These are phyloP conservation scores for Rhynchospora breviuscula DNA, from an alignment of 176 grass and related monocot species.

Conservation along the genomic window DNA sequence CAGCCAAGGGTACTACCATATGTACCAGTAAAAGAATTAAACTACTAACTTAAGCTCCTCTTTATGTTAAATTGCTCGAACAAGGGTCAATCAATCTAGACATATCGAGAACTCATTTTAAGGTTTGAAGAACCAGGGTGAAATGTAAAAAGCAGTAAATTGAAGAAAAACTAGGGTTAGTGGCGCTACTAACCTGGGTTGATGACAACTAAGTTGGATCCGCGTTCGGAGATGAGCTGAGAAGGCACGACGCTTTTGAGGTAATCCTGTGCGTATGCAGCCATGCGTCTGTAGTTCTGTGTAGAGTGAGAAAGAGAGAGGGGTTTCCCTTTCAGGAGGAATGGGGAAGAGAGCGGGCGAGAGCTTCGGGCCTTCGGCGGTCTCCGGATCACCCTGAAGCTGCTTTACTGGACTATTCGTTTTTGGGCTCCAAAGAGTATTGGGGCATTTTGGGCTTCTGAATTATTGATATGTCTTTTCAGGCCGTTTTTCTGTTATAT, in stretches of 20 bases:
- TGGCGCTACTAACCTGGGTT: constrained; percentile 58
- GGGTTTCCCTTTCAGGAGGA: background rate
- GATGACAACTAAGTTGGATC: constrained; percentile 87
- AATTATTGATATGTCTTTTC: too few relatives aligned
- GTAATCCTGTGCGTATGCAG: constrained; percentile 55
- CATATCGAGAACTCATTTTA: background rate
- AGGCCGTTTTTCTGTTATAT: too few relatives aligned
- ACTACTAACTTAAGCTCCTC: background rate
- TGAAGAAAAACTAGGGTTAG: constrained; percentile 17
- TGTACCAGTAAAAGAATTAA: background rate
- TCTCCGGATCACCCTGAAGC: background rate
- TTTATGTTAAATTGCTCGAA: background rate
- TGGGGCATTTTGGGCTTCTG: background rate
- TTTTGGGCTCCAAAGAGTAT: too few relatives aligned
- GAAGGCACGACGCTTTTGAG: constrained; percentile 84
- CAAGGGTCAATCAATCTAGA: background rate
- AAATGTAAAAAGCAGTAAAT: background rate
- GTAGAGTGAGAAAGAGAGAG: background rate
- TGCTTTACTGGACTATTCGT: too few relatives aligned
- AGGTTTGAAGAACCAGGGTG: background rate
- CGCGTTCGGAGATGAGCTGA: constrained; percentile 81
- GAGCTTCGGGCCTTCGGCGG: too few relatives aligned
- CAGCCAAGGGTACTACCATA: background rate
- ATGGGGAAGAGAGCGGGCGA: background rate
- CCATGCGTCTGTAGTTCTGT: background rate